Conservation (phyloP, 2,329 filamentous ascomycete species). For the Rhinocladiella mackenziei region DNA sequence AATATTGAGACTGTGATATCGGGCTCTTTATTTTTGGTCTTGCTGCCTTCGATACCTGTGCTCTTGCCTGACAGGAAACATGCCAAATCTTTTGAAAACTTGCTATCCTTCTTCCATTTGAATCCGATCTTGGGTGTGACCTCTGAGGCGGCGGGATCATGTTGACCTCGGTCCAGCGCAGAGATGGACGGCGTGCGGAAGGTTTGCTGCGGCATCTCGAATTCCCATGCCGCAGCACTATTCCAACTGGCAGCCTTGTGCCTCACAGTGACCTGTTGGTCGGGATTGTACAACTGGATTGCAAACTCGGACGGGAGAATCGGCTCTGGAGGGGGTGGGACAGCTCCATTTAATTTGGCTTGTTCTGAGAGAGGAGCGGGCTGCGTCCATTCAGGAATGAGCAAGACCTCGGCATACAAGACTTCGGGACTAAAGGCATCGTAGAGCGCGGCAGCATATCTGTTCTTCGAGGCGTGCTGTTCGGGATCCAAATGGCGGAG, state of each 20-base stretch:
- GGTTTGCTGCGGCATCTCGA: slow-evolving; percentile 81
- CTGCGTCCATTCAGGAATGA: slow-evolving; percentile 80
- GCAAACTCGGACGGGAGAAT: slow-evolving; percentile 72
- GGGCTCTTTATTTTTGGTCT: slow-evolving; percentile 78
- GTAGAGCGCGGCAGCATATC: slow-evolving; percentile 80
- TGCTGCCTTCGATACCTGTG: slow-evolving; percentile 57
- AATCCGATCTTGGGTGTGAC: slow-evolving; percentile 73
- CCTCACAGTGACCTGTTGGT: slow-evolving; percentile 71
- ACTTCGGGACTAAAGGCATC: slow-evolving; percentile 78
- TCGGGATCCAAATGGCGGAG: slow-evolving; percentile 70
- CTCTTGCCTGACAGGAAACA: slow-evolving; percentile 81
- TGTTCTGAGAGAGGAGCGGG: slow-evolving; percentile 77
- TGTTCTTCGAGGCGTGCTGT: slow-evolving; percentile 67
- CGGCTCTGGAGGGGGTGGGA: slow-evolving; percentile 63
- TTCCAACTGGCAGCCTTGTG: slow-evolving; percentile 72
- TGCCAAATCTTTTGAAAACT: slow-evolving; percentile 79
- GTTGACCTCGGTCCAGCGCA: slow-evolving; percentile 68
- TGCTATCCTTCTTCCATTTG: slow-evolving; percentile 83
- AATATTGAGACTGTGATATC: slow-evolving; percentile 94
- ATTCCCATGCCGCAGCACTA: slow-evolving; percentile 77
- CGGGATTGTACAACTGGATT: slow-evolving; percentile 91
- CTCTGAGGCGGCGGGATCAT: slow-evolving; percentile 54
- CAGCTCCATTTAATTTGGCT: slow-evolving; percentile 64
- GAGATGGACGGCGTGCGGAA: slow-evolving; percentile 79
- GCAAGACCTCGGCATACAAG: slow-evolving; percentile 79